Base-by-base conservation (phyloP, 139 green algal genomes). In the Nannochloris sp. region DNA sequence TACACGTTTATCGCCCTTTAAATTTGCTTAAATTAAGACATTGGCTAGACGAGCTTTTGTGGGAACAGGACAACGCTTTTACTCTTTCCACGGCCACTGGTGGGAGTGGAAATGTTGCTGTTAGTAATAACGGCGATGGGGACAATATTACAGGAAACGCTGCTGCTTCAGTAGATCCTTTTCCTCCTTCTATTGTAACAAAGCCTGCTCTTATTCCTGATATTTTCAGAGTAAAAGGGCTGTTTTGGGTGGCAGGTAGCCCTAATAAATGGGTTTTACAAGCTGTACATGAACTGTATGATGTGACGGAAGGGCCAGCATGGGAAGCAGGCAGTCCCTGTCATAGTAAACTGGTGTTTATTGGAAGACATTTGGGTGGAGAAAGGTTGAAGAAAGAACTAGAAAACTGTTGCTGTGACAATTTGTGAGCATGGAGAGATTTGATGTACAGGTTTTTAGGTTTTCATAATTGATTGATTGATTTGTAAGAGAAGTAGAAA, bases 221-320 rank as follows among this genome's bases (percentile, higher is more conserved):
- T 54, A 51, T 95, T 1, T 87, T 86, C 29, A 72, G 88, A 3
- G 81, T 93, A 60, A 95, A 95, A 63, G 88, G 82, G 0, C 38
- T 93, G 36, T 64, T 95, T 13, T 54, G 72, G n/a, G 65, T 88
- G 23, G 30, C 32, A 2, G 83, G 78, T 61, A 82, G 64, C 51
- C 15, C 13, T 19, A 14, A 38, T 0, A 78, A 72, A 89, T 23
- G 24, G 39, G 29, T 46, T 30, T 9, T 79, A 34, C 80, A 95
- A 70, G 87, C 80, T 12, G 87, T 95, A 42, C 76, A 89, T 48
- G 87, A 95, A 31, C 45, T 93, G 25, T 95, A 95, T 42, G 87
- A 95, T 27, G 64, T 95, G 23, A 61, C 79, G 33, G 62, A 82
- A 14, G 85, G 76, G 0, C 39, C 61, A 2, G 34, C 33, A 8